Evolutionary conservation across 192 early-diverging fungal genomes (phyloP).

Genomic region (Spinellus fusiger): DNA sequence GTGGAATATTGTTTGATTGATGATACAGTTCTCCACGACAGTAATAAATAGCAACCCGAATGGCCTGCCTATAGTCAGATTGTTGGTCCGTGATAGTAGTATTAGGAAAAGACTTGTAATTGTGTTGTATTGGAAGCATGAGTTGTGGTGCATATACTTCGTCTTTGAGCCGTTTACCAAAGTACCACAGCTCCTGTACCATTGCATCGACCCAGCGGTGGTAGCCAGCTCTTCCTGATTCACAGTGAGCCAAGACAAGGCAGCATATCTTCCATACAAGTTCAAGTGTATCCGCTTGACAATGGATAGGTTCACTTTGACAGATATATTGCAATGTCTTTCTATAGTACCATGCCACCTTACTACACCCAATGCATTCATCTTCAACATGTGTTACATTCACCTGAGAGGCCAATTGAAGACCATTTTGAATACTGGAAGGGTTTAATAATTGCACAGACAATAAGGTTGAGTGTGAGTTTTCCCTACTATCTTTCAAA

Average conservation of each 20-base stretch:
- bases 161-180: constrained; percentile 21
- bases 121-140: too few species aligned
- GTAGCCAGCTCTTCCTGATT: background rate
- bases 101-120: too few species aligned
- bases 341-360: background rate
- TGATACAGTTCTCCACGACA: constrained; percentile 23
- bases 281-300: background rate
- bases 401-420: too few species aligned
- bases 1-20: background rate
- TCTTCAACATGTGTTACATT: too few species aligned
- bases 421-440: too few species aligned
- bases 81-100: too few species aligned
- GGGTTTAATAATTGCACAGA: too few species aligned
- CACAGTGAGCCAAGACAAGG: constrained; percentile 1
- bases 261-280: background rate
- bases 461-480: too few species aligned
- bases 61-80: constrained; percentile 9
- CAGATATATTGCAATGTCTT: background rate
- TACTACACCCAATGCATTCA: constrained; percentile 7
- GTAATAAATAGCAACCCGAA: constrained; percentile 25
- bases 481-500: too few species aligned
- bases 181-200: constrained; percentile 1
- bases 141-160: constrained; percentile 3
- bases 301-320: background rate
- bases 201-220: background rate